Evolutionary conservation across 2,329 filamentous ascomycete genomes (phyloP).

Genomic region (Ceratocystis smalleyi): DNA sequence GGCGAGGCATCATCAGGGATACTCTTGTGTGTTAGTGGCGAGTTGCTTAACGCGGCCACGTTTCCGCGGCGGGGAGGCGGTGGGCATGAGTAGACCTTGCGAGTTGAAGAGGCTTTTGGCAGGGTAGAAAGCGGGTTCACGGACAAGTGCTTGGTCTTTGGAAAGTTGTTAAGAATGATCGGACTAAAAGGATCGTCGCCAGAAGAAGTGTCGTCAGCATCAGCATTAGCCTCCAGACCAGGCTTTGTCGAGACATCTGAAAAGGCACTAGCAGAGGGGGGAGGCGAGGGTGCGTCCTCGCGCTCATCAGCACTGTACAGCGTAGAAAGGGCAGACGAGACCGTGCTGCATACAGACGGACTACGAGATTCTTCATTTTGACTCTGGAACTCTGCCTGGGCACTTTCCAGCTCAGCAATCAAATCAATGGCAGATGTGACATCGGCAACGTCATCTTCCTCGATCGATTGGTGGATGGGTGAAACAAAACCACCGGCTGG

Average conservation of each 20-base stretch:
- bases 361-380: background rate
- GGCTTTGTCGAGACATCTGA: conserved; percentile 11
- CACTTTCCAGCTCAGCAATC: background rate
- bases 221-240: background rate
- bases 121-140: background rate
- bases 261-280: background rate
- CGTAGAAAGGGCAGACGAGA: conserved; percentile 40
- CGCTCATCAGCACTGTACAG: conserved; percentile 40
- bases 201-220: background rate
- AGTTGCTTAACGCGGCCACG: background rate
- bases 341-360: conserved; percentile 26
- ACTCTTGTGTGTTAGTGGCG: background rate
- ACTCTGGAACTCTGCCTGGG: background rate
- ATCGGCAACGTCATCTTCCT: background rate
- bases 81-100: conserved; percentile 12
- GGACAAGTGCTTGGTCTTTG: conserved; percentile 15
- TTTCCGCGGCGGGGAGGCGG: conserved; percentile 4
- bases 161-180: conserved; percentile 8
- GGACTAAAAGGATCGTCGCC: conserved; percentile 9
- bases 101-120: background rate
- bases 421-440: background rate
- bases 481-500: conserved; percentile 11
- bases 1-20: background rate
- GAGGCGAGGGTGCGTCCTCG: conserved; percentile 22
- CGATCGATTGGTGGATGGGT: conserved; percentile 4